Conservation (phyloP, 2,329 filamentous ascomycete species). For the Aurifilum marmelostoma region DNA sequence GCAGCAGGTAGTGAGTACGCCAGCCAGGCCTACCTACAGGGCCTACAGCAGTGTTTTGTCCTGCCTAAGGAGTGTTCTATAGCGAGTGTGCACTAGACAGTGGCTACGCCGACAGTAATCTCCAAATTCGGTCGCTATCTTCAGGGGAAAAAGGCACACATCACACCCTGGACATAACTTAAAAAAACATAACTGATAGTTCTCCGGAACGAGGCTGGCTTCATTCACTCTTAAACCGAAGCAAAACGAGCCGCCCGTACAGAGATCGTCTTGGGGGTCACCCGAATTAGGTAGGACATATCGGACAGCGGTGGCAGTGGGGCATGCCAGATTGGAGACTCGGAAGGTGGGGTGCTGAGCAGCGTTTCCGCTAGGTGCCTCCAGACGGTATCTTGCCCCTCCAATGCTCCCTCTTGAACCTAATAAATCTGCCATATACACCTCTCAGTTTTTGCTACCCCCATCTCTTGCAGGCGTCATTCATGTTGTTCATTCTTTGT, state of each 20-base stretch:
- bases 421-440: neutral
- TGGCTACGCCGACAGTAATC: neutral
- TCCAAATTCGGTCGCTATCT: neutral
- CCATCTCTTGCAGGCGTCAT: neutral
- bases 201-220: neutral
- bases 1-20: neutral
- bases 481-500: constrained; percentile 25
- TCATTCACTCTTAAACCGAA: constrained; percentile 16
- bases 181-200: neutral
- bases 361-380: neutral
- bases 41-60: neutral
- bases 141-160: neutral
- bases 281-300: constrained; percentile 25
- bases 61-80: no score
- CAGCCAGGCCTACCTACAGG: neutral
- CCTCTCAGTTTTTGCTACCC: constrained; percentile 5
- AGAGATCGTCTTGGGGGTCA: constrained; percentile 2
- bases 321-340: constrained; percentile 13
- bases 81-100: neutral
- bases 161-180: neutral
- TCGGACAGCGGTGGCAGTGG: neutral
- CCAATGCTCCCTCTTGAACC: neutral
- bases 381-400: constrained; percentile 1
- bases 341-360: constrained; percentile 13
- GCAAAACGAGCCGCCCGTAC: constrained; percentile 9